Evolutionary conservation across 2,329 filamentous ascomycete species (phyloP).

Genomic region (Arthrocladium fulminans): DNA sequence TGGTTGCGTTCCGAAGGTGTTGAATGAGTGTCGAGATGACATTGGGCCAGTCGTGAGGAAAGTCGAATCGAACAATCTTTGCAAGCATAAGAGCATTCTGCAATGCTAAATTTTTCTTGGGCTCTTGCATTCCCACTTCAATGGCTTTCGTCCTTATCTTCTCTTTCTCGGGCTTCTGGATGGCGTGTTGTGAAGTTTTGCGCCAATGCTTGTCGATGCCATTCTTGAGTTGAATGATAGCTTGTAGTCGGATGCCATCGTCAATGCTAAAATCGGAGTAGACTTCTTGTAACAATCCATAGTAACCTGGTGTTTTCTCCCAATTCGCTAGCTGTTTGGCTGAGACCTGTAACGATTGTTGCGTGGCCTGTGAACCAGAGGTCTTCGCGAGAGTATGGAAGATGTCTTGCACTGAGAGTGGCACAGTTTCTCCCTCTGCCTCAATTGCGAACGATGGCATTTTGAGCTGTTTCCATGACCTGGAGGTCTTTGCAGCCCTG

Average conservation of each 20-base stretch:
- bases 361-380: conserved; percentile 45
- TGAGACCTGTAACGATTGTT: conserved; percentile 48
- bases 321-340: conserved; percentile 62
- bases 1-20: conserved; percentile 24
- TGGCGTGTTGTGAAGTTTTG: conserved; percentile 61
- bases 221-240: conserved; percentile 91
- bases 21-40: conserved; percentile 33
- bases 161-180: conserved; percentile 62
- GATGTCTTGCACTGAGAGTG: conserved; percentile 55
- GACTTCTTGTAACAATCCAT: conserved; percentile 62
- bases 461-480: background rate
- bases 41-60: conserved; percentile 67
- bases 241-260: conserved; percentile 71
- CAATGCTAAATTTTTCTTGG: conserved; percentile 64
- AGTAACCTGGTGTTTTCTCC: conserved; percentile 60
- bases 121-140: conserved; percentile 67
- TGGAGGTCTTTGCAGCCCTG: no score
- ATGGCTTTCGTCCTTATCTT: conserved; percentile 67
- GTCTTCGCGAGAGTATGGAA: conserved; percentile 56
- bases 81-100: conserved; percentile 83
- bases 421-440: conserved; percentile 60
- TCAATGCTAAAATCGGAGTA: conserved; percentile 74
- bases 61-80: conserved; percentile 84
- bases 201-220: conserved; percentile 95
- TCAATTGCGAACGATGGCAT: conserved; percentile 25